Percentiles rank a stretch among this genome's conserved stretches.
These are phyloP conservation scores for Talaromyces thailandensis DNA, from an alignment of 495 filamentous ascomycete genomes.

Conservation along the genomic window DNA sequence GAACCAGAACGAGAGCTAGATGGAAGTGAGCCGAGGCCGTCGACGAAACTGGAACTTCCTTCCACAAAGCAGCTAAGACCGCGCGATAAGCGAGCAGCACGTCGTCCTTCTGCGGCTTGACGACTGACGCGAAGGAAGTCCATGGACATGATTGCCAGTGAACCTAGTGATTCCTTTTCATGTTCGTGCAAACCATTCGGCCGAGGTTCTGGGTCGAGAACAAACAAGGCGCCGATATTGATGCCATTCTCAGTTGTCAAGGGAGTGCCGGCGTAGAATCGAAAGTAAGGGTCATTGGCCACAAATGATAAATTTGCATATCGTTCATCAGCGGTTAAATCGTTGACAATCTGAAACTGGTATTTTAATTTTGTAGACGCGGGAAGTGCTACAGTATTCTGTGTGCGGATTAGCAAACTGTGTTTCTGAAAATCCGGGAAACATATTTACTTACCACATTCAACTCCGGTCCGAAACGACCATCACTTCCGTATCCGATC, in stretches of 20 bases:
- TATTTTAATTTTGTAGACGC: conserved; percentile 23
- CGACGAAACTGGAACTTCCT: conserved; percentile 36
- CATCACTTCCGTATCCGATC: neutral
- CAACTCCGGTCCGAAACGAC: neutral
- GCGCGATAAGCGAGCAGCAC: conserved; percentile 49
- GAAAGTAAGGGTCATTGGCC: conserved; percentile 28
- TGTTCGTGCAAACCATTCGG: conserved; percentile 17
- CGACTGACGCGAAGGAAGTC: conserved; percentile 51
- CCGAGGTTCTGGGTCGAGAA: conserved; percentile 45
- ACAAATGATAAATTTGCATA: conserved; percentile 36
- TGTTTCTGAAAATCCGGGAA: conserved; percentile 14
- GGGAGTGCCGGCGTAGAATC: conserved; percentile 40
- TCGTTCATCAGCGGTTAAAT: conserved; percentile 30
- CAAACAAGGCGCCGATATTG: conserved; percentile 62
- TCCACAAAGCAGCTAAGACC: conserved; percentile 59
- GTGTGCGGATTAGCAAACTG: neutral
- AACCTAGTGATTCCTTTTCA: conserved; percentile 33
- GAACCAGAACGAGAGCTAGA: conserved; percentile 5
- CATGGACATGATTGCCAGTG: conserved; percentile 50
- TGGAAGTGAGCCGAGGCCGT: conserved; percentile 14
- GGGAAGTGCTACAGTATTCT: conserved; percentile 27
- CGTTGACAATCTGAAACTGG: conserved; percentile 28
- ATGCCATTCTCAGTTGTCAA: conserved; percentile 58
- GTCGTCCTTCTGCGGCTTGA: conserved; percentile 46
- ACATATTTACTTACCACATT: neutral